Evolutionary conservation across 805 yeast species (phyloP), one percentile per base, ranked within the genome.

Genomic region (Monosporozyma solicola): DNA sequence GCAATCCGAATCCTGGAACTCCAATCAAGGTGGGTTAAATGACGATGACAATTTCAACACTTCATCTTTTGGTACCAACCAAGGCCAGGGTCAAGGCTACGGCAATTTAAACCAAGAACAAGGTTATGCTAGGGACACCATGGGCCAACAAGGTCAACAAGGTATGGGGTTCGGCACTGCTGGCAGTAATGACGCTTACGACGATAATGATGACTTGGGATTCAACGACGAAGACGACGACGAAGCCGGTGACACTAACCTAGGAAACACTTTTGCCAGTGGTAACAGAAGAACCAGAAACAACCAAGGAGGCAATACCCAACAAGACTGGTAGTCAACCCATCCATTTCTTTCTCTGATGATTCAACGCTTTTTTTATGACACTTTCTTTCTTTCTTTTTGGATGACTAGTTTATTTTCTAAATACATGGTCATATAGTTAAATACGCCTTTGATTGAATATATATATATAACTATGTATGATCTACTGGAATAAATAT

Each of bases 311-410:
- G 22, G 27, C 6, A 45, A 16, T 22, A 29, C 49, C n/a, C 37
- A 44, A 3, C 52, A 50, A 50, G 41, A 25, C 43, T 50, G 52
- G 52, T 50, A 45, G 32, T 24, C 10, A 13, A 1, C n/a, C 24
- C 4, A 15, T 32, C 7, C 10, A 8, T 29, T 46, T 39, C 10
- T 9, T 15, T 39, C 43, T 20, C 7, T 39, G 43, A n/a, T n/a
- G n/a, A 33, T 13, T 33, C 15, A 9, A 6, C 20, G 5, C 7
- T 39, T 2, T 35, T 35, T 6, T 39, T 20, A 39, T 43, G 25
- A 43, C 29, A 43, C 24, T 10, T 24, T 24, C 29, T 43, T 43
- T 6, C 16, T 24, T 43, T 43, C 25, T 24, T 43, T 43, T 35
- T 35, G 39, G 16, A 15, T 35, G 39, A 35, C 44, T 41, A 20